Conservation (phyloP, 2,329 filamentous ascomycete genomes). For the Dichotomopilus funicola region DNA sequence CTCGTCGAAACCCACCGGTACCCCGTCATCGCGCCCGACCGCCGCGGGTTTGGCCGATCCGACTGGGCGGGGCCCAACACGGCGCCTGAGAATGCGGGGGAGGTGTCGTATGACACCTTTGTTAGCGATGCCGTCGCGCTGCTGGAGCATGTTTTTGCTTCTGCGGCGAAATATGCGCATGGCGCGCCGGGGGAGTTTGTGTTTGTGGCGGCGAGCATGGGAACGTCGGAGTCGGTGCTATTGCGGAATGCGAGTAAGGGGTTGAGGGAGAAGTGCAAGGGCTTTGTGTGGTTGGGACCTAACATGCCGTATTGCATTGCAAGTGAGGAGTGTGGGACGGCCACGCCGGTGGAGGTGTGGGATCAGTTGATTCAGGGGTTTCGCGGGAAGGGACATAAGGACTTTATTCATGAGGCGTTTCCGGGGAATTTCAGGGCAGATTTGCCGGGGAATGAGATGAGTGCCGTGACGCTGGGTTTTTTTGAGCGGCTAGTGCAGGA, state of each 20-base stretch:
- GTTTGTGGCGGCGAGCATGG: constrained; percentile 19
- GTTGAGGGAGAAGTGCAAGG: constrained; percentile 12
- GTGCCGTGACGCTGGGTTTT: constrained; percentile 5
- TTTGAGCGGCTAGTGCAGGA: constrained; percentile 15
- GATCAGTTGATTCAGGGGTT: constrained; percentile 6
- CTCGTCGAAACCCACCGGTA: constrained; percentile 18
- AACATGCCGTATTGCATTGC: constrained; percentile 15
- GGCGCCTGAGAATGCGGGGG: neutral
- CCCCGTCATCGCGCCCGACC: constrained; percentile 17
- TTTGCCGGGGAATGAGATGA: constrained; percentile 3
- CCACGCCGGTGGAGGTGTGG: neutral
- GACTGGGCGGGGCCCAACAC: constrained; percentile 7
- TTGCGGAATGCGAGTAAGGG: neutral
- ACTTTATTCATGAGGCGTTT: constrained; percentile 1
- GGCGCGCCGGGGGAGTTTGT: constrained; percentile 9
- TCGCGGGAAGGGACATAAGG: neutral
- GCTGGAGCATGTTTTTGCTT: constrained; percentile 2
- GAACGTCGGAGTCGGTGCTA: constrained; percentile 12
- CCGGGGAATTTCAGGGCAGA: constrained; percentile 12
- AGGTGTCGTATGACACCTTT: constrained; percentile 18
- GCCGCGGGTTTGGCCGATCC: constrained; percentile 17
- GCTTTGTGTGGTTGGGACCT: constrained; percentile 18
- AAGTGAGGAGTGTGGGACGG: constrained; percentile 4
- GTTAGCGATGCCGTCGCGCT: constrained; percentile 12
- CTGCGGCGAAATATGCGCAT: neutral